Evolutionary conservation across 1,284 basidiomycete genomes (phyloP).

Genomic region (Cystobasidiaceae sp.): DNA sequence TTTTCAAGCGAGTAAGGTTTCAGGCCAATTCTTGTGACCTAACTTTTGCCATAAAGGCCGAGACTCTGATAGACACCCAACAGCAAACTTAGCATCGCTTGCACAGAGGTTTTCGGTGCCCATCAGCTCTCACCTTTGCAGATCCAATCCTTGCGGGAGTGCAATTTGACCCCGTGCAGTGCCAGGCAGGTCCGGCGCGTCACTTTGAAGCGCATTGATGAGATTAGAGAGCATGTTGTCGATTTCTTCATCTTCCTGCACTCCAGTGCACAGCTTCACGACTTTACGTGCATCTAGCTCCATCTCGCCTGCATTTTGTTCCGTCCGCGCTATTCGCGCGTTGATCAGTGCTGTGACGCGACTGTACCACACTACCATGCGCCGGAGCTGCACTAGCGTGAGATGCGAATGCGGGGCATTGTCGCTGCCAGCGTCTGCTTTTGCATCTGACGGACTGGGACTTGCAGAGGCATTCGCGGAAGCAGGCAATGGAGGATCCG

Average conservation of each 20-base stretch:
- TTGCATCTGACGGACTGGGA: constrained; percentile 54
- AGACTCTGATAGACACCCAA: neutral
- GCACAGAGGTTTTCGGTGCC: too few relatives aligned
- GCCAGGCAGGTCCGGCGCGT: constrained; percentile 47
- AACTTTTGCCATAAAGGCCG: constrained; percentile 14
- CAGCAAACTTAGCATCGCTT: neutral
- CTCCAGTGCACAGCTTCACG: constrained; percentile 80
- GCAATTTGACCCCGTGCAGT: neutral
- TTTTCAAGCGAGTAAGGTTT: too few relatives aligned
- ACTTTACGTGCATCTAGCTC: constrained; percentile 55
- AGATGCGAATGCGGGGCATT: constrained; percentile 37
- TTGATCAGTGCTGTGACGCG: constrained; percentile 66
- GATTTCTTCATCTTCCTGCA: constrained; percentile 71
- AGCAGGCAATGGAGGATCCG: constrained; percentile 36
- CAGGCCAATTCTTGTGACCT: neutral
- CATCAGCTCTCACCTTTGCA: constrained; percentile 26
- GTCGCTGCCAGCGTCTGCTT: constrained; percentile 18
- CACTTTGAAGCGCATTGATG: constrained; percentile 80
- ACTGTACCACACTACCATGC: constrained; percentile 74
- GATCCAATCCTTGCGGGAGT: constrained; percentile 16
- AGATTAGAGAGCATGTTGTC: constrained; percentile 77
- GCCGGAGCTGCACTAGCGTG: constrained; percentile 60
- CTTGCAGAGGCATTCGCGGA: neutral
- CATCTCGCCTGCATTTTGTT: constrained; percentile 38
- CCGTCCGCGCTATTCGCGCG: constrained; percentile 36